These are phyloP conservation scores for Colletotrichum cereale DNA, from an alignment of 2,329 filamentous ascomycete genomes.

Conservation along the genomic window DNA sequence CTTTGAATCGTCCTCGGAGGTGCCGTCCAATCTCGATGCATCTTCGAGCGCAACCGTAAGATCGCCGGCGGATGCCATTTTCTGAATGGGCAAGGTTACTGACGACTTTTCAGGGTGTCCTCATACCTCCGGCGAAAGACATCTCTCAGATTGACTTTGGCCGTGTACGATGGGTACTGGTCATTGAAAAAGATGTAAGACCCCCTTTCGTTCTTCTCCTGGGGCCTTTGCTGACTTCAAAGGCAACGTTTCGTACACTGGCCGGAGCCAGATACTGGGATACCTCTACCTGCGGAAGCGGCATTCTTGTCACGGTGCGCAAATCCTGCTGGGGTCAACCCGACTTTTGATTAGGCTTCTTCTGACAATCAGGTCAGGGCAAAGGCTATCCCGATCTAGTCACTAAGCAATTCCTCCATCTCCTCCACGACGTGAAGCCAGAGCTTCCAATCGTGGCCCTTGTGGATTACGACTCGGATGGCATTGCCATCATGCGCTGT, in stretches of 20 bases:
- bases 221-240: constrained; percentile 35
- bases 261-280: constrained; percentile 68
- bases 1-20: constrained; percentile 24
- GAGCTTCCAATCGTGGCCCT: constrained; percentile 71
- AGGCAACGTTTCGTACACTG: constrained; percentile 83
- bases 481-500: constrained; percentile 78
- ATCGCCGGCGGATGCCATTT: neutral
- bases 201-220: too few species aligned
- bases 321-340: neutral
- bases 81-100: neutral
- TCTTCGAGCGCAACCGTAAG: constrained; percentile 48
- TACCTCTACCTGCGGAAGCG: constrained; percentile 61
- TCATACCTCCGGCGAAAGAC: constrained; percentile 68
- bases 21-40: constrained; percentile 46
- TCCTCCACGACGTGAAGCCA: constrained; percentile 61
- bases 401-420: constrained; percentile 74
- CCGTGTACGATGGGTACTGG: constrained; percentile 72
- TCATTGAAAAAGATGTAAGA: constrained; percentile 83
- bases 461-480: constrained; percentile 83
- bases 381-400: constrained; percentile 86
- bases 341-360: neutral
- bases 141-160: constrained; percentile 64
- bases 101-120: constrained; percentile 64
- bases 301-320: constrained; percentile 76
- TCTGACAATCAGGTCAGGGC: constrained; percentile 62